Evolutionary conservation across 2,329 filamentous ascomycete species (phyloP).

Genomic region (Ramularia collo-cygni): DNA sequence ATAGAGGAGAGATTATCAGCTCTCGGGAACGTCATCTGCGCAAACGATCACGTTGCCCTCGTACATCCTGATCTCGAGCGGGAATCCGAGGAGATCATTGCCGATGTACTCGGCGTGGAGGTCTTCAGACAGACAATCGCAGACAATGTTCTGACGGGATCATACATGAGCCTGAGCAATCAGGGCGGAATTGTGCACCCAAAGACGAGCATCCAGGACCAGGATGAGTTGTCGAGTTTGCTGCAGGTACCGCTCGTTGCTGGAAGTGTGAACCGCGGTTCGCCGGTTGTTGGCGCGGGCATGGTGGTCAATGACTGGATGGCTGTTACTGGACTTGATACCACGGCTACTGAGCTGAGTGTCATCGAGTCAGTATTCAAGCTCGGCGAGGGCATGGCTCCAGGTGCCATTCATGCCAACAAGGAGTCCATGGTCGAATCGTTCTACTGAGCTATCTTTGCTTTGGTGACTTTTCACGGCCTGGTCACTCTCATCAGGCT

Average conservation of each 20-base stretch:
- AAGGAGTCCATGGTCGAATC: conserved; percentile 99
- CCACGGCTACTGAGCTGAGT: conserved; percentile 93
- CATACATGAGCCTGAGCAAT: conserved; percentile 94
- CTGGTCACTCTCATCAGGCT: too few species aligned
- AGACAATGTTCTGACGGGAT: conserved; percentile 92
- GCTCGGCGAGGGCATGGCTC: conserved; percentile 71
- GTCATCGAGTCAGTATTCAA: conserved; percentile 96
- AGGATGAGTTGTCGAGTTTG: conserved; percentile 90
- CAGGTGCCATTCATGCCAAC: conserved; percentile 72
- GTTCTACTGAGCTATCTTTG: conserved; percentile 94
- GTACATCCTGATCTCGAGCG: conserved; percentile 95
- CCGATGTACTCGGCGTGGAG: conserved; percentile 84
- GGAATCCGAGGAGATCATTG: conserved; percentile 97
- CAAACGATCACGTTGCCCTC: conserved; percentile 93
- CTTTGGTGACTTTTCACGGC: too few species aligned
- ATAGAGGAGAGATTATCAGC: conserved; percentile 96
- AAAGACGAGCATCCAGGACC: conserved; percentile 93
- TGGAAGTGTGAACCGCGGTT: conserved; percentile 87
- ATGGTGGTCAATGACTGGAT: conserved; percentile 99
- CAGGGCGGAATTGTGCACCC: conserved; percentile 95
- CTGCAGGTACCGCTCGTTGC: conserved; percentile 94
- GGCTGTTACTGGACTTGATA: conserved; percentile 90
- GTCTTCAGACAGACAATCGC: conserved; percentile 92
- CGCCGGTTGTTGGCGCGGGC: conserved; percentile 88
- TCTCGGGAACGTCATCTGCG: conserved; percentile 92